phyloP scores from a whole-genome alignment of 805 yeast genomes.

The Brettanomyces nanus region DNA sequence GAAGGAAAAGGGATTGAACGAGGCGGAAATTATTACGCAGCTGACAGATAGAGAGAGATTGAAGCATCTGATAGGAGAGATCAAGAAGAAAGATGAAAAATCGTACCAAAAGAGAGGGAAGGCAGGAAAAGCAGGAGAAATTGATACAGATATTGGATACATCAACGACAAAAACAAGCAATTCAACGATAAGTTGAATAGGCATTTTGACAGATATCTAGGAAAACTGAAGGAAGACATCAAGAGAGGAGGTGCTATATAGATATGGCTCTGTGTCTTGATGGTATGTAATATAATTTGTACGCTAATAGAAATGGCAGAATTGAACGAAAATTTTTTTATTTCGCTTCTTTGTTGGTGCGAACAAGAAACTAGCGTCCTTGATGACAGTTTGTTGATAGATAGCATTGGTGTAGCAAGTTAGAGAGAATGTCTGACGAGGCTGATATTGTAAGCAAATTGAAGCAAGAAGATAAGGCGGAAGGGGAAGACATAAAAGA shows the following conservation, averaged over 20 bases:
- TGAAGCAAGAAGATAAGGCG: neutral
- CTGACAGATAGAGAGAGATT: slow-evolving; percentile 30
- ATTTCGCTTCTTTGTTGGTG: too few relatives aligned
- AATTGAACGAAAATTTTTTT: too few relatives aligned
- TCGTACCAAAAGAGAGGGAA: slow-evolving; percentile 30
- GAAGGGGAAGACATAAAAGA: neutral
- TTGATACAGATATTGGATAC: slow-evolving; percentile 31
- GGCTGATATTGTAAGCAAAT: too few relatives aligned
- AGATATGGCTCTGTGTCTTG: too few relatives aligned
- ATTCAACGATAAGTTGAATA: slow-evolving; percentile 58
- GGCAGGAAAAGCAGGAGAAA: slow-evolving; percentile 8
- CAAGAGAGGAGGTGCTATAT: slow-evolving; percentile 1
- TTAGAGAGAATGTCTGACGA: neutral
- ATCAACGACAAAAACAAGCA: slow-evolving; percentile 69
- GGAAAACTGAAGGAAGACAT: neutral
- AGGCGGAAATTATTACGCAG: slow-evolving; percentile 16
- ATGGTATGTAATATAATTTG: too few relatives aligned
- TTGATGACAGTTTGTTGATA: too few relatives aligned
- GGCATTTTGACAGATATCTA: slow-evolving; percentile 19
- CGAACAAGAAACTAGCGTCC: too few relatives aligned
- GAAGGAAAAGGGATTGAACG: slow-evolving; percentile 15
- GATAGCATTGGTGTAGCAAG: too few relatives aligned
- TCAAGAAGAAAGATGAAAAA: slow-evolving; percentile 29
- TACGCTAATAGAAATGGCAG: too few relatives aligned
- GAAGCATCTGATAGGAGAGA: slow-evolving; percentile 25